Base-by-base conservation (phyloP, 768 basidiomycete genomes). In the button mushroom (Agaricus bisporus) region DNA sequence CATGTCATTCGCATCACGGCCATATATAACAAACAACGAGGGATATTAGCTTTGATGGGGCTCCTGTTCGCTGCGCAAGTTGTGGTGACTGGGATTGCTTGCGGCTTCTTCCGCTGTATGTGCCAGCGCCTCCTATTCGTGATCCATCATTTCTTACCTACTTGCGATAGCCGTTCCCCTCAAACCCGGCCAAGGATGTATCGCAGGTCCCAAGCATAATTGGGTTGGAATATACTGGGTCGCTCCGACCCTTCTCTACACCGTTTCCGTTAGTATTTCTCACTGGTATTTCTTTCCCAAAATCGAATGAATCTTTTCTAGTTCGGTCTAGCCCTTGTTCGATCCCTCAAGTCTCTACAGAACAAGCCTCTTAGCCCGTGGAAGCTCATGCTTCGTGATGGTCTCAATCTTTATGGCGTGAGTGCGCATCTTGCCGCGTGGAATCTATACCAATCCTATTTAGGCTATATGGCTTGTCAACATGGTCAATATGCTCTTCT, bases 191-290 rank as follows among this genome's bases (percentile, higher is more conserved):
- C 91, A 93, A 62, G 90, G 90, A 0, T 93, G 90, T 69, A 91
- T 93, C 56, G 88, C 90, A 4, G 90, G 88, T 28, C 90, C 90
- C 17, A 82, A 82, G 59, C 69, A 78, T 59, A 82, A 78, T 67
- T 92, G 89, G 89, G 86, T 91, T 48, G 90, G 83, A 44, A 79
- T 92, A 58, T 93, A 92, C 74, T 93, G 91, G 91, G 68, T 86
- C 6, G 79, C 80, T 0, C 85, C 88, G 25, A 90, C 90, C 36
- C 39, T 89, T 36, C 76, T 91, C 18, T 88, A 85, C 70, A 79
- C 79, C 18, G 75, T 70, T 42, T 83, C 86, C n/a, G 82, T 89
- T 67, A 55, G 79, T 62, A 59, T 61, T 54, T 47, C 29, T 37
- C 28, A 25, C 53, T n/a, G 11, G 22, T n/a, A 25, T 14, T 35